Evolutionary conservation across 371 early-diverging fungal genomes (phyloP), one percentile per base, ranked within the genome.

Genomic region (Batkoa obscura): DNA sequence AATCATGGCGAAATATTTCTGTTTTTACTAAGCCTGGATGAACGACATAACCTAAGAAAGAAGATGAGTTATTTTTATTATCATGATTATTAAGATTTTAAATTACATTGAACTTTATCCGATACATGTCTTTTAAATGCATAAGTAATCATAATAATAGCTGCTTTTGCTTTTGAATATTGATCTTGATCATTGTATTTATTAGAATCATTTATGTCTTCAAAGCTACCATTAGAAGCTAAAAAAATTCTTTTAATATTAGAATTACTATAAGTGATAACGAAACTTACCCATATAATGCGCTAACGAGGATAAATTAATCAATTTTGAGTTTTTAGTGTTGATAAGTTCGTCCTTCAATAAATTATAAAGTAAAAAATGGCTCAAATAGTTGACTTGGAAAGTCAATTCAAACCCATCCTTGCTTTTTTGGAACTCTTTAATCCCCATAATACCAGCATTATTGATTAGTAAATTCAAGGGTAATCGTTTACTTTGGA

Each of bases 401-500:
- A 37, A 53, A 36, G 35, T 36, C 17, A 12, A 13, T 38, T 53
- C 53, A 38, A 38, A 8, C 9, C 34, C 34, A 38, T 53, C 53
- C 30, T 53, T n/a, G 23, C 12, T 39, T 15, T 38, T 13, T 30
- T 53, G 32, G 38, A 53, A 53, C 34, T 39, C 1, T 17, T 42
- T 42, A 15, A 55, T 3, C 13, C 10, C 3, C 55, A 55, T 55
- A 13, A 55, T 43, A 39, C 55, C 55, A 3, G 55, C 55, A 17
- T 55, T 55, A 23, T 55, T 55, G 34, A 55, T 34, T 6, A 55
- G n/a, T 10, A 55, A 42, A 33, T 55, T 15, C 33, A 39, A 42
- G 1, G 15, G 41, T 9, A 33, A 31, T 38, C n/a, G 10, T 2
- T 17, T 9, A 5, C 13, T 6, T 12, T 38, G 4, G 5, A 55